Evolutionary conservation across 2,329 filamentous ascomycete species (phyloP), one percentile per base, ranked within the genome.

Genomic region (Talaromyces sp.): DNA sequence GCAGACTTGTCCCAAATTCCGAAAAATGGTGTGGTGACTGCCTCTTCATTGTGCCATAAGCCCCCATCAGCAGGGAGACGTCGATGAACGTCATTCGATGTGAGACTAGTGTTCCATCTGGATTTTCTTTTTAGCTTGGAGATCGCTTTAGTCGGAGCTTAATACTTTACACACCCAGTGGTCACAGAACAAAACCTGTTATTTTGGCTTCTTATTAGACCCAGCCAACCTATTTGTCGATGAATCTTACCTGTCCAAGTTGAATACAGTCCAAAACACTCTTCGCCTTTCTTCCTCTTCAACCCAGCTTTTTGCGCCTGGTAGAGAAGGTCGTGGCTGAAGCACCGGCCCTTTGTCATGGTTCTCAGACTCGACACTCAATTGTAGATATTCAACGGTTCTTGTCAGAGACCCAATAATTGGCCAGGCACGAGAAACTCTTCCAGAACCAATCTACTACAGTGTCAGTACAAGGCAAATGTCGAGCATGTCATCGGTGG

Each of bases 1-100:
- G 72, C 72, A 0, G 79, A 78, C 5, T 74, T 72, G 45, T 83
- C 80, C 76, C 79, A 81, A 8, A 83, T 81, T 1, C 80, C 79
- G 16, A 83, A 81, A 62, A 76, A 83, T 0, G 81, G 80, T 0
- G 81, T 81, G 1, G 69, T 66, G 0, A 81, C 78, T 0, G 78
- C 71, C 66, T 80, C 67, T 66, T 76, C 70, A 54, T 76, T 76
- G 19, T 76, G 73, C 81, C 81, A 83, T 3, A 77, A 68, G 0
- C 72, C 74, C 0, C 81, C 81, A 27, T 82, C 80, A 7, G 75
- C 75, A 3, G 79, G 79, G 1, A 81, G 68, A 27, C 79, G 73
- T 5, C 78, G 70, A 9, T 73, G 73, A 13, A 80, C 75, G 66
- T 79, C 78, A 14, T 74, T 73, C 14, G 70, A 72, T 1, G 76